A percentile compares a stretch with the other conserved stretches of the same genome.
phyloP scores from a whole-genome alignment of 106 monocot genomes.

The Agapanthus africanus region DNA sequence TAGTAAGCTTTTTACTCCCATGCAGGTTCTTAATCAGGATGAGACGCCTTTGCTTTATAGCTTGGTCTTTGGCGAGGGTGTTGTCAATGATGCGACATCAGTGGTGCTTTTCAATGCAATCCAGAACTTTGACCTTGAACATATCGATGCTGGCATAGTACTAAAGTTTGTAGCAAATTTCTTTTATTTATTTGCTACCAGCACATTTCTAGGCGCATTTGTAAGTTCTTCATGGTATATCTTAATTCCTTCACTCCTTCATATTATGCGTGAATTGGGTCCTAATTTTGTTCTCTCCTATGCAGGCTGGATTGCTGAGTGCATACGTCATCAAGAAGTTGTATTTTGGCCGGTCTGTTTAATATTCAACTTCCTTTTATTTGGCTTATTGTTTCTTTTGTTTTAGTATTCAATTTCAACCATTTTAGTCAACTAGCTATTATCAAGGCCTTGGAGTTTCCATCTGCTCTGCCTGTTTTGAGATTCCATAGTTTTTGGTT shows the following conservation, averaged over 20 bases:
- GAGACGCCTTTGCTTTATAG: conserved; percentile 69
- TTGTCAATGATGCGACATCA: conserved; percentile 72
- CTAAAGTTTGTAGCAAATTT: conserved; percentile 45
- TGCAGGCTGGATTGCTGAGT: conserved; percentile 79
- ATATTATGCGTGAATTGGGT: not conserved
- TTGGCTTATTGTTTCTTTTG: not conserved
- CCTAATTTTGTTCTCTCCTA: conserved; percentile 5
- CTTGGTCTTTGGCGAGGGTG: conserved; percentile 69
- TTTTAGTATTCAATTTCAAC: not conserved
- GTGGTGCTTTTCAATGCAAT: conserved; percentile 77
- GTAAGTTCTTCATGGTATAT: conserved; percentile 33
- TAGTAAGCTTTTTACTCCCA: conserved; percentile 9
- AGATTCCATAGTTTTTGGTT: no score
- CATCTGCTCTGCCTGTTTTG: no score
- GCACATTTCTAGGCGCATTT: conserved; percentile 65
- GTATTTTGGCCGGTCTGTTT: conserved; percentile 83
- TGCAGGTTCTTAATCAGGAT: conserved; percentile 60
- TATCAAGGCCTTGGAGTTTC: no score
- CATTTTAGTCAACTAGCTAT: no score
- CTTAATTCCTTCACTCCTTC: not conserved
- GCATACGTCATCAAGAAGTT: conserved; percentile 81
- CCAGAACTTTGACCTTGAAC: conserved; percentile 51
- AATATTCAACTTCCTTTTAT: not conserved
- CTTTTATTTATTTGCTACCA: conserved; percentile 49
- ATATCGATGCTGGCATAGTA: conserved; percentile 32